Conservation (phyloP, 139 green algal genomes). For the Spirogloea muscicola region DNA sequence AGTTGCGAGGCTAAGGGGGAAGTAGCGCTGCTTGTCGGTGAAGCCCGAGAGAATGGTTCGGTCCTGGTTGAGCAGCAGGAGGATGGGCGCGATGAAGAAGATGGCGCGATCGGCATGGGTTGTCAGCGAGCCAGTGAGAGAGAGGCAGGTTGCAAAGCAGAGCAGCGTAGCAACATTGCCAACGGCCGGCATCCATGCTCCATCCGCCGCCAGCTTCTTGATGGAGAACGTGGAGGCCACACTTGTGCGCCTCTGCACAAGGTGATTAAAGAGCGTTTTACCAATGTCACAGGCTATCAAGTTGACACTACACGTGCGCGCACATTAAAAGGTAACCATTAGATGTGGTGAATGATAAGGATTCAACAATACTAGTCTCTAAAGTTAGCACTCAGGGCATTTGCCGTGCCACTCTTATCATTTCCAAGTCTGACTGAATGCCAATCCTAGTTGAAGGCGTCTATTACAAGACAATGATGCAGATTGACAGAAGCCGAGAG, state of each 20-base stretch:
- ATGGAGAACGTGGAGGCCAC: conserved; percentile 7
- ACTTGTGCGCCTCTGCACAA: conserved; percentile 1
- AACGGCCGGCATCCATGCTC: conserved; percentile 69
- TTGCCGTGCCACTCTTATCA: too few species aligned
- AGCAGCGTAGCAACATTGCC: conserved; percentile 75
- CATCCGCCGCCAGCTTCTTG: conserved; percentile 6
- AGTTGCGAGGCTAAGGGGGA: conserved; percentile 35
- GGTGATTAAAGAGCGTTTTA: too few species aligned
- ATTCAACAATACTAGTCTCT: too few species aligned
- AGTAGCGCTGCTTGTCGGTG: conserved; percentile 47
- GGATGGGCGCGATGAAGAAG: conserved; percentile 50
- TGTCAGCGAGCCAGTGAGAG: conserved; percentile 58
- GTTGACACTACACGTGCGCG: too few species aligned
- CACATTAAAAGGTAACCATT: too few species aligned
- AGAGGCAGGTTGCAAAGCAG: conserved; percentile 64
- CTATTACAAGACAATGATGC: too few species aligned
- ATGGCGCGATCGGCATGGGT: conserved; percentile 44
- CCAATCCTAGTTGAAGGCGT: too few species aligned
- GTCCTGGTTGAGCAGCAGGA: conserved; percentile 54
- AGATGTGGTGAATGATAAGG: too few species aligned
- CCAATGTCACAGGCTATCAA: too few species aligned
- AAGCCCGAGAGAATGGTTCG: conserved; percentile 25
- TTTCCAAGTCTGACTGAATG: too few species aligned
- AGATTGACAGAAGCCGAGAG: too few species aligned
- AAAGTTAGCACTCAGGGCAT: too few species aligned